These are phyloP conservation scores for Oldenlandia corymbosa DNA, from an alignment of 257 asterid genomes.

Conservation along the genomic window DNA sequence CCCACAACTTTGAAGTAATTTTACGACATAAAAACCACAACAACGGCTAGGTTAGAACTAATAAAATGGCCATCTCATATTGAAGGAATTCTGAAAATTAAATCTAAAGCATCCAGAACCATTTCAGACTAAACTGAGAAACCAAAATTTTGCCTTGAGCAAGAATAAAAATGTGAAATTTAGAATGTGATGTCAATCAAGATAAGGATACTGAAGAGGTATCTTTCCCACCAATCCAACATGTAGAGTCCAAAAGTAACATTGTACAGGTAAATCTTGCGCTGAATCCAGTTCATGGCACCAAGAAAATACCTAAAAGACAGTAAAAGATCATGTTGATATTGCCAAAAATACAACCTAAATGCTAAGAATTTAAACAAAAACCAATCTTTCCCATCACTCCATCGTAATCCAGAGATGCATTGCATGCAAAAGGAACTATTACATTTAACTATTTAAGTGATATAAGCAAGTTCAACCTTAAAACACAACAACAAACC, in stretches of 20 bases:
- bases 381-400: not conserved
- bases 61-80: not conserved
- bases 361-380: not conserved
- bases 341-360: not conserved
- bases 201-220: conserved; percentile 68
- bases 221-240: conserved; percentile 95
- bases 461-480: too few relatives aligned
- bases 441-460: not conserved
- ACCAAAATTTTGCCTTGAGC: not conserved
- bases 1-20: not conserved
- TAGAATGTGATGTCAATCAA: not conserved
- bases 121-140: not conserved
- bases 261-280: conserved; percentile 71
- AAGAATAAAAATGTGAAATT: not conserved
- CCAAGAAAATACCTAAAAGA: conserved; percentile 5
- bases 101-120: not conserved
- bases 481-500: not conserved
- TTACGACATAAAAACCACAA: not conserved
- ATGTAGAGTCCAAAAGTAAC: conserved; percentile 83
- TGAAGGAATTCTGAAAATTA: not conserved
- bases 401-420: not conserved
- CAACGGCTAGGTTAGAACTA: not conserved
- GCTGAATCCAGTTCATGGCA: conserved; percentile 66
- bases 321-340: not conserved
- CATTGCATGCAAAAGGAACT: not conserved